Evolutionary conservation across 345 rosid species (phyloP).

Genomic region (Arabis hirsuta): DNA sequence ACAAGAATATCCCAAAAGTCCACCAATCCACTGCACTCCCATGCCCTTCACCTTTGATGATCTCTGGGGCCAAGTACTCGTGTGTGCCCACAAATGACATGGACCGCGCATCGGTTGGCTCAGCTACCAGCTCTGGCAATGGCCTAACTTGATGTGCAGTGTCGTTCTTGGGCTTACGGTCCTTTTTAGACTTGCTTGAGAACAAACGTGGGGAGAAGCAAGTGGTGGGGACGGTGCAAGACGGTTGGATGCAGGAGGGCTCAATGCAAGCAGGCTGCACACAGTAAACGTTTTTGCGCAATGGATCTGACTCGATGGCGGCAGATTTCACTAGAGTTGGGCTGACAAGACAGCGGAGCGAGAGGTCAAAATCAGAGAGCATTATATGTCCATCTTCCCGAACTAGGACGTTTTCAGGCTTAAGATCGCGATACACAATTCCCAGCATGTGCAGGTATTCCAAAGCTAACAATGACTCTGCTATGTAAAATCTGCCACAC

Average conservation of each 20-base stretch:
- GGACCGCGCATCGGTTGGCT: conserved; percentile 89
- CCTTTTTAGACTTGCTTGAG: conserved; percentile 84
- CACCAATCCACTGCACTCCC: conserved; percentile 99
- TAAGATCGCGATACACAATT: conserved; percentile 75
- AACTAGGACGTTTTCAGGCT: conserved; percentile 80
- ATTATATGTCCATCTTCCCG: conserved; percentile 79
- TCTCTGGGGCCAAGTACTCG: conserved; percentile 89
- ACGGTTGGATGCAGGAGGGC: conserved; percentile 86
- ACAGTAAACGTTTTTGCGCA: conserved; percentile 72
- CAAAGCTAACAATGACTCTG: conserved; percentile 70
- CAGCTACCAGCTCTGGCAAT: conserved; percentile 87
- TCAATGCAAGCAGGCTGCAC: conserved; percentile 85
- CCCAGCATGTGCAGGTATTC: conserved; percentile 86
- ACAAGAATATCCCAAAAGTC: conserved; percentile 89
- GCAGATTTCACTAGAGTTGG: conserved; percentile 76
- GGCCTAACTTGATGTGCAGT: conserved; percentile 79
- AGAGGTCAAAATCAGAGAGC: conserved; percentile 86
- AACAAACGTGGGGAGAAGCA: conserved; percentile 89
- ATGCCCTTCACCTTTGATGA: conserved; percentile 93
- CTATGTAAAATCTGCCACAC: conserved; percentile 68
- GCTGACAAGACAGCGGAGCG: conserved; percentile 83
- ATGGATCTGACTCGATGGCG: conserved; percentile 64
- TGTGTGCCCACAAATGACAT: conserved; percentile 98
- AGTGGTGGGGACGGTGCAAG: conserved; percentile 80
- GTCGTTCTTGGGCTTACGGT: conserved; percentile 69